Evolutionary conservation across 768 basidiomycete species (phyloP).

Genomic region (Psilocybe cyanescens): DNA sequence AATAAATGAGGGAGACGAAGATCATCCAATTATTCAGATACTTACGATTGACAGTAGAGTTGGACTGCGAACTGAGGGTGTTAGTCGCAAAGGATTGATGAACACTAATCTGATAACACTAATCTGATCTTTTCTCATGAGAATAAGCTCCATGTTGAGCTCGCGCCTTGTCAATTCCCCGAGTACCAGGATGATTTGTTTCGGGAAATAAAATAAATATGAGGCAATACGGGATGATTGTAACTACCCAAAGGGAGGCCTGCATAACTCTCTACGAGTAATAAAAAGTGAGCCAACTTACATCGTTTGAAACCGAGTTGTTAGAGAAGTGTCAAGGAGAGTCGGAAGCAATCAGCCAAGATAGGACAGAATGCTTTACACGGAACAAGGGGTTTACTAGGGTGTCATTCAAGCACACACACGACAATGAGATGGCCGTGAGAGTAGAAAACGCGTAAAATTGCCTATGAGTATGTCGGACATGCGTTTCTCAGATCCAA

Average conservation of each 20-base stretch:
- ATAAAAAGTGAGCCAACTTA: slow-evolving; percentile 50
- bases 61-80: slow-evolving; percentile 59
- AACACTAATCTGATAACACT: slow-evolving; percentile 34
- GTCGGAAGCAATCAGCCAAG: no score
- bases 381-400: no score
- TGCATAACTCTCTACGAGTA: slow-evolving; percentile 72
- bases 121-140: background rate
- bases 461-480: no score
- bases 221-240: slow-evolving; percentile 40
- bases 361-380: no score
- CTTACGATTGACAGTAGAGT: slow-evolving; percentile 59
- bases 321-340: background rate
- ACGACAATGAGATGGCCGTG: no score
- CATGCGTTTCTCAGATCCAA: no score
- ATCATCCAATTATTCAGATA: slow-evolving; percentile 7
- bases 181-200: slow-evolving; percentile 62
- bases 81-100: slow-evolving; percentile 61
- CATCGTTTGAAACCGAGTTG: slow-evolving; percentile 31
- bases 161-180: slow-evolving; percentile 53
- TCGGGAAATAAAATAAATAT: slow-evolving; percentile 59
- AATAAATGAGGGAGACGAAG: no score
- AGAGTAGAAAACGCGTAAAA: no score
- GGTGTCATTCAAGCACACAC: no score
- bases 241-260: slow-evolving; percentile 41
- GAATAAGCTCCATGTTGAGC: slow-evolving; percentile 21